Evolutionary conservation across 1,284 basidiomycete species (phyloP), one percentile per base, ranked within the genome.

Genomic region (Melampsora abietis-canadensis): DNA sequence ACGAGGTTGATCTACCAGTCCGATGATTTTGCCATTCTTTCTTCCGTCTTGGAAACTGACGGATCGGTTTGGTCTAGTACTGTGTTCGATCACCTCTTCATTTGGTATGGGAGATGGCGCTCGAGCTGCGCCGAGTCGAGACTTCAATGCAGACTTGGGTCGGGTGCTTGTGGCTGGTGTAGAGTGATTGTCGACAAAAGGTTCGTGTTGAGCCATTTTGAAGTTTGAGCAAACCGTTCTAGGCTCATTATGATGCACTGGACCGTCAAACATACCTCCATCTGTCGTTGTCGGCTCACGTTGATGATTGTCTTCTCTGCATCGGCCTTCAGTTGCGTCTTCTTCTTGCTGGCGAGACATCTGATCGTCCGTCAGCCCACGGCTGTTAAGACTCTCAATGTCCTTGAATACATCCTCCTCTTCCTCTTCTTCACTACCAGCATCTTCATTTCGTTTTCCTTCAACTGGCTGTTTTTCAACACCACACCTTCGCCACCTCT

Each of bases 1-100:
- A 54, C 47, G 66, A 37, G 81, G 83, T 44, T 44, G 40, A 12
- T 10, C 40, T 14, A 44, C 40, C 62, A 90, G 82, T 24, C 89
- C 90, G 68, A 85, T 84, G 63, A 94, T 94, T 47, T 90, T 91
- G 4, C 93, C 92, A 54, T 90, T 88, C 76, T 86, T 86, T 80
- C 89, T 90, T 4, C 93, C 92, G 80, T 97, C 94, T 21, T 92
- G 94, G 83, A 97, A 97, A 81, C 92, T 94, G 68, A 97, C 94
- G 60, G 91, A 94, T 40, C 93, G 87, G 31, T 88, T 87, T 76
- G 88, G 85, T 0, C 81, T 75, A 62, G 17, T 62, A 62, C 27
- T 31, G 12, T 34, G 21, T 30, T 34, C 31, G 19, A 19, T 30
- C 30, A 31, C 30, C 19, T 30, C 60, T 62, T 62, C 60, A 62